Evolutionary conservation across 2,329 filamentous ascomycete species (phyloP), one percentile per base, ranked within the genome.

Genomic region (Chaetomium olivaceum): DNA sequence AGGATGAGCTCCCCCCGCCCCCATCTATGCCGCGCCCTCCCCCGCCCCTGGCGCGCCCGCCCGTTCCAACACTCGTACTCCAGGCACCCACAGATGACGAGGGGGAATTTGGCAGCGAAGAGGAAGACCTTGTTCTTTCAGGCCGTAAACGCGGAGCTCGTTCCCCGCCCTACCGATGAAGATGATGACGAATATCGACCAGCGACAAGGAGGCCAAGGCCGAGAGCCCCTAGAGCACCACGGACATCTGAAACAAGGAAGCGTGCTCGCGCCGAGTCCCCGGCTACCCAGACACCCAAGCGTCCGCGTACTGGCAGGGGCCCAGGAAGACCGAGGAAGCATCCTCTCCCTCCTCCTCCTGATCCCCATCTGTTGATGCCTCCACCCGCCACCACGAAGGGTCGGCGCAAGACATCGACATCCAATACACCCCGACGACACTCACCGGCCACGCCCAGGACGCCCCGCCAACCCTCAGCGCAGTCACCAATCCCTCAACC

Each of bases 181-280:
- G 61, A 63, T 39, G 57, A 61, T 12, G 51, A 23, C 9, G 60
- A 62, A 1, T 57, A 61, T 9, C 29, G 19, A n/a, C 54, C 54
- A 19, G 19, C 21, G 25, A 2, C 14, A 31, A 27, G 16, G 8
- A 16, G 16, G 25, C 11, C 25, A 2, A 46, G 31, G 14, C 19
- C 51, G 11, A 33, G 51, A 33, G 21, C 36, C 1, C 27, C 58
- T 12, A 27, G 27, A 6, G 31, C 58, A 7, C 21, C 58, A 7
- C 21, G 27, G 11, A n/a, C 50, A 27, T 55, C 62, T 1, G 7
- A 19, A 19, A 12, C 39, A 29, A 48, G 51, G 21, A 63, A 63
- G 43, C 61, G 43, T 11, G 21, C 21, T 9, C 29, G 43, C 21
- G 7, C n/a, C 9, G 16, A 19, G 1, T 29, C 61, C 43, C 4